These are phyloP conservation scores for Neoboletus magnificus DNA, from an alignment of 768 basidiomycete genomes.

Conservation along the genomic window DNA sequence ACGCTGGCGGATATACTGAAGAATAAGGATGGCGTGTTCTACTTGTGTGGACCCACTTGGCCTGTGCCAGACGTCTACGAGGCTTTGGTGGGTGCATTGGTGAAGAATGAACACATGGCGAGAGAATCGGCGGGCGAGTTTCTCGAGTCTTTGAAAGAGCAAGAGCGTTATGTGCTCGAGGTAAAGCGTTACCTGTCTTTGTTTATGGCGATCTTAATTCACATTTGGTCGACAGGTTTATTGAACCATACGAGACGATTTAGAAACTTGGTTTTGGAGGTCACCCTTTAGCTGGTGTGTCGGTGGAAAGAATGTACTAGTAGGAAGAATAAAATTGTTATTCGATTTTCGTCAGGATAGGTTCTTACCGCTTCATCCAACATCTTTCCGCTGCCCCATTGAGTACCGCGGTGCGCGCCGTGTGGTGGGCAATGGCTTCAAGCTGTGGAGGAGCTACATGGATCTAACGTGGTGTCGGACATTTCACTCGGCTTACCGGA, in stretches of 20 bases:
- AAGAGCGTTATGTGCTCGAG: constrained; percentile 97
- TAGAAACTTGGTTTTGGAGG: not conserved
- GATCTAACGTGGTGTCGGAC: not conserved
- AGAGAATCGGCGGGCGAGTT: constrained; percentile 69
- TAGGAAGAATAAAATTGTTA: not conserved
- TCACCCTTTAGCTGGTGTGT: not conserved
- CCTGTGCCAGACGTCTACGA: constrained; percentile 99
- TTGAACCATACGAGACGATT: constrained; percentile 1
- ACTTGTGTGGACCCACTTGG: constrained; percentile 98
- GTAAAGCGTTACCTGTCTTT: constrained; percentile 30
- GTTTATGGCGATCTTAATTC: not conserved
- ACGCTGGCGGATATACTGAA: constrained; percentile 72
- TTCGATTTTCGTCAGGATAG: too few species aligned
- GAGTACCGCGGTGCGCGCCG: not conserved
- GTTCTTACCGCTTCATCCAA: too few species aligned
- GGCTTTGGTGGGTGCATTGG: constrained; percentile 80
- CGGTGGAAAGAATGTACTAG: not conserved
- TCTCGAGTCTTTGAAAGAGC: constrained; percentile 89
- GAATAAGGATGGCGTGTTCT: constrained; percentile 79
- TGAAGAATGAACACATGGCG: constrained; percentile 64
- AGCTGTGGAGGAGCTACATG: not conserved
- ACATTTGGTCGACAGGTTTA: constrained; percentile 18
- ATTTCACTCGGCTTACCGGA: too few species aligned
- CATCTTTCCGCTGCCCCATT: not conserved
- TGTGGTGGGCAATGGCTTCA: not conserved